Conservation (phyloP, 805 yeast species). For the Starmerella ratchasimensis region DNA sequence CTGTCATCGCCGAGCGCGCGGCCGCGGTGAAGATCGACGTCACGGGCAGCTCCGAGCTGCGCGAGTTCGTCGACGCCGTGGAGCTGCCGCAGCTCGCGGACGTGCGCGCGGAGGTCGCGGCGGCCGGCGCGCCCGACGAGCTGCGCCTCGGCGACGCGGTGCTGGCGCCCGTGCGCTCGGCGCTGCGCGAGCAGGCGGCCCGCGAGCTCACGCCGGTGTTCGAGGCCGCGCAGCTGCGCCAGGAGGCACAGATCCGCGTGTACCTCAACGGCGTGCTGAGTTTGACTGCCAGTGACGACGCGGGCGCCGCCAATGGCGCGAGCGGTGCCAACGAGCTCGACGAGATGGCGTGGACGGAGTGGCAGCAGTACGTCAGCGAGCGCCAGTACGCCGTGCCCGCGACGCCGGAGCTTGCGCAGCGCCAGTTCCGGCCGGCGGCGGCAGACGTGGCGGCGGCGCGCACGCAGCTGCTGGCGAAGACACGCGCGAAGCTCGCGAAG, state of each 20-base stretch:
- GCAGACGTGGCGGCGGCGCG: not conserved
- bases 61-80: slow-evolving; percentile 4
- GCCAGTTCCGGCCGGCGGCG: slow-evolving; percentile 6
- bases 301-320: too few relatives aligned
- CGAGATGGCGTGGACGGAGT: slow-evolving; percentile 16
- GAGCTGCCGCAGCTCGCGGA: slow-evolving; percentile 4
- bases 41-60: slow-evolving; percentile 6
- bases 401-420: slow-evolving; percentile 3
- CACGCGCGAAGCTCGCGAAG: slow-evolving; percentile 3
- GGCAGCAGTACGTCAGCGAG: slow-evolving; percentile 20
- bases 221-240: slow-evolving; percentile 5
- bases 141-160: slow-evolving; percentile 5
- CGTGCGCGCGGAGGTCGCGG: not conserved
- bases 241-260: slow-evolving; percentile 16
- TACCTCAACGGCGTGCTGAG: slow-evolving; percentile 19
- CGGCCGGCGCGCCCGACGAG: slow-evolving; percentile 2
- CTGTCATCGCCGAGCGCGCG: not conserved
- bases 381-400: slow-evolving; percentile 11
- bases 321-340: not conserved
- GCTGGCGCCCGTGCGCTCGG: slow-evolving; percentile 6
- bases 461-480: slow-evolving; percentile 4
- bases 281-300: too few relatives aligned
- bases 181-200: not conserved
- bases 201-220: slow-evolving; percentile 5
- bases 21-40: slow-evolving; percentile 1